Evolutionary conservation across 305 asterid genomes (phyloP).

Genomic region (Fraxinus albicans): DNA sequence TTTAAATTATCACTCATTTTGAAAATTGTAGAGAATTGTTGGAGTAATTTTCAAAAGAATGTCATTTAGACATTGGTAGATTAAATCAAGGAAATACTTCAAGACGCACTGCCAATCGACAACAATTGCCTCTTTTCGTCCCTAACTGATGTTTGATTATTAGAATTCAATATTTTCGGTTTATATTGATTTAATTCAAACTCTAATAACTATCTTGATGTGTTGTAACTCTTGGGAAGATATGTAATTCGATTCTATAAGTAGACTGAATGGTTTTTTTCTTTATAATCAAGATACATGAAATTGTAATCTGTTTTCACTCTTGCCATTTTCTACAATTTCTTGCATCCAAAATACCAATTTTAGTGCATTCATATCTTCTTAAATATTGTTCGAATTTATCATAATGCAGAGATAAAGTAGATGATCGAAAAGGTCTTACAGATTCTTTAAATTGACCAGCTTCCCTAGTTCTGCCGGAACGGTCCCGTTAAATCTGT

Average conservation of each 20-base stretch:
- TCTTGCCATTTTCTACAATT: background rate
- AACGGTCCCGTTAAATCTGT: slow-evolving; percentile 45
- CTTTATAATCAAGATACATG: no score
- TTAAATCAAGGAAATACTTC: background rate
- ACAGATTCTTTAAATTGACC: slow-evolving; percentile 50
- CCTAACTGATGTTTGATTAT: background rate
- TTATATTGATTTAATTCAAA: no score
- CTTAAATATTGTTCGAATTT: background rate
- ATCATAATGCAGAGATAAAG: background rate
- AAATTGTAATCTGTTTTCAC: no score
- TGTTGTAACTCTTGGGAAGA: no score
- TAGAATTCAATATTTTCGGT: background rate
- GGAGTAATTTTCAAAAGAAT: background rate
- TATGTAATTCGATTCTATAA: background rate
- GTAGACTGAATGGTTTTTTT: background rate
- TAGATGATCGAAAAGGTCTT: slow-evolving; percentile 16
- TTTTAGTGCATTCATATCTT: no score
- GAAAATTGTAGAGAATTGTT: background rate
- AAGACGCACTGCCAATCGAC: background rate
- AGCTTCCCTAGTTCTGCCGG: slow-evolving; percentile 61
- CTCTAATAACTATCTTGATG: background rate
- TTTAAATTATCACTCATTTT: background rate
- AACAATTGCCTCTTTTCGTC: no score
- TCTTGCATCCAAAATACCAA: no score
- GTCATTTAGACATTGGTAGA: background rate